Evolutionary conservation across 2,329 filamentous ascomycete species (phyloP).

Genomic region (Achaetomium macrosporum): DNA sequence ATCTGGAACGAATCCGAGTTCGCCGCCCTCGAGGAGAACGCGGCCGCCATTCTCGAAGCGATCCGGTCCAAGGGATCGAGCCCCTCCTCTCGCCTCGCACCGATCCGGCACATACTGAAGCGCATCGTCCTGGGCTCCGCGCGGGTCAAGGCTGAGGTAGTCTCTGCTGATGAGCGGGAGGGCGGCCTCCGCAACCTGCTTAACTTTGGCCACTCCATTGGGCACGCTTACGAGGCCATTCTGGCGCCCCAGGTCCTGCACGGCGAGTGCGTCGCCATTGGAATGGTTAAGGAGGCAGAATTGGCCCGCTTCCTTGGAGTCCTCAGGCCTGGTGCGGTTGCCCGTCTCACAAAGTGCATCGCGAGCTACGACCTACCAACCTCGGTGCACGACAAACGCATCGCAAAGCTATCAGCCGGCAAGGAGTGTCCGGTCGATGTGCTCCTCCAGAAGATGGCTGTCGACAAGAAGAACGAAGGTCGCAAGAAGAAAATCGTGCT

Average conservation of each 20-base stretch:
- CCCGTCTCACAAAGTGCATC: constrained; percentile 86
- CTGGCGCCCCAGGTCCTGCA: constrained; percentile 92
- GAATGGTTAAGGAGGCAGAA: constrained; percentile 98
- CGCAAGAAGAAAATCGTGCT: constrained; percentile 94
- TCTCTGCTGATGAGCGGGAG: constrained; percentile 90
- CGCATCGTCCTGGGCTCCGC: constrained; percentile 83
- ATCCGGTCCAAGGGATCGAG: constrained; percentile 57
- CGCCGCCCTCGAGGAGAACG: constrained; percentile 73
- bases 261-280: constrained; percentile 92
- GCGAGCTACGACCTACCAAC: constrained; percentile 88
- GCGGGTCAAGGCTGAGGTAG: constrained; percentile 89
- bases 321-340: constrained; percentile 78
- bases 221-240: constrained; percentile 93
- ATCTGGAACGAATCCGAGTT: constrained; percentile 94
- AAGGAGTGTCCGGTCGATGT: constrained; percentile 84
- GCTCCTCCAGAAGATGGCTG: constrained; percentile 85
- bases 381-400: constrained; percentile 74
- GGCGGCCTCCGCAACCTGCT: constrained; percentile 88
- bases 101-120: constrained; percentile 66
- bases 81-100: constrained; percentile 47
- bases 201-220: constrained; percentile 97
- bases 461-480: constrained; percentile 98
- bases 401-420: constrained; percentile 75
- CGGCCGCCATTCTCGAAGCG: constrained; percentile 66
- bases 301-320: constrained; percentile 83